These are phyloP conservation scores for Wickerhamomyces strasburgensis DNA, from an alignment of 805 yeast species.

Conservation along the genomic window DNA sequence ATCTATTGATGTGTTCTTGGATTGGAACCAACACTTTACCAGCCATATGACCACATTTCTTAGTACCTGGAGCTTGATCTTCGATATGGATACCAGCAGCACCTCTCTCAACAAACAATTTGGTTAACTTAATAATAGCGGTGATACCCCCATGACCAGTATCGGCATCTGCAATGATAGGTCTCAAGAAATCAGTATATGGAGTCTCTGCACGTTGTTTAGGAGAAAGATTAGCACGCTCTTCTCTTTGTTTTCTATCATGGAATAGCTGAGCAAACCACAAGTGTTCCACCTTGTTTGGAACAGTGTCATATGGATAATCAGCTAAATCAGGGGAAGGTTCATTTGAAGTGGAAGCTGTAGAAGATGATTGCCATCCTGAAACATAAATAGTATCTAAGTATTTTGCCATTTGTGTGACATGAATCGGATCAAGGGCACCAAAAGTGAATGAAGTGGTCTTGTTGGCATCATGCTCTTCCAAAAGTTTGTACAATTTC, in stretches of 20 bases:
- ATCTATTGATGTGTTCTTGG: constrained; percentile 93
- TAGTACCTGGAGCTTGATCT: constrained; percentile 98
- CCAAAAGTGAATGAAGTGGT: constrained; percentile 89
- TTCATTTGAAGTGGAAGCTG: constrained; percentile 95
- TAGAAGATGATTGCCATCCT: constrained; percentile 98
- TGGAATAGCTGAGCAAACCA: constrained; percentile 97
- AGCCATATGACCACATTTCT: constrained; percentile 99
- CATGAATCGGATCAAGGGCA: constrained; percentile 93
- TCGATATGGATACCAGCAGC: constrained; percentile 99
- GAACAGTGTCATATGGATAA: constrained; percentile 98
- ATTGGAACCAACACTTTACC: constrained; percentile 97
- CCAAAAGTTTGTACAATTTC: constrained; percentile 67
- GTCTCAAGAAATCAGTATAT: constrained; percentile 83
- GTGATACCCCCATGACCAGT: constrained; percentile 99
- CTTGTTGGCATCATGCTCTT: constrained; percentile 66
- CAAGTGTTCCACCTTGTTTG: constrained; percentile 95
- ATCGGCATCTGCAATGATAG: constrained; percentile 96
- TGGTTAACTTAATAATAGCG: constrained; percentile 91
- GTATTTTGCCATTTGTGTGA: constrained; percentile 94
- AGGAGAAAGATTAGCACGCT: constrained; percentile 45
- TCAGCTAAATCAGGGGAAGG: constrained; percentile 98
- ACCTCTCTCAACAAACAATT: constrained; percentile 94
- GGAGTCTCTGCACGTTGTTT: constrained; percentile 66
- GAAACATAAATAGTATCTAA: constrained; percentile 89
- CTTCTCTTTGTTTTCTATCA: constrained; percentile 91